These are phyloP conservation scores for Pyricularia pennisetigena DNA, from an alignment of 2,329 filamentous ascomycete genomes.

Conservation along the genomic window DNA sequence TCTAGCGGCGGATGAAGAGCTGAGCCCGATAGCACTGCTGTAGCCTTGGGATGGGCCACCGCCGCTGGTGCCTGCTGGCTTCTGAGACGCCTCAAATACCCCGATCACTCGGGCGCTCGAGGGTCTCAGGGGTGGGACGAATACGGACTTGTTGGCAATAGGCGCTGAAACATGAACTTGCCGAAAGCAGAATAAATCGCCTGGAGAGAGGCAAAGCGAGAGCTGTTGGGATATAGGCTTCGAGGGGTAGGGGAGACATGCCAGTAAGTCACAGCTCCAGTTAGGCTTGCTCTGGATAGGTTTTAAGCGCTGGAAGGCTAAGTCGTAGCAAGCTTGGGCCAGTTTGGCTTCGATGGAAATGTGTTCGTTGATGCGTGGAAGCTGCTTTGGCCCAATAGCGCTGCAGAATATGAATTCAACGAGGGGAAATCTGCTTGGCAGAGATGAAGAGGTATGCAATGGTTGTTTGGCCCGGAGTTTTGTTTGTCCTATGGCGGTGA, in stretches of 20 bases:
- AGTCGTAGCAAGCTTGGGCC: no score
- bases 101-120: background rate
- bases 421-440: no score
- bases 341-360: no score
- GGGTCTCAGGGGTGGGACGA: background rate
- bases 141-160: background rate
- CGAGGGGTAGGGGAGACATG: background rate
- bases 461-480: no score
- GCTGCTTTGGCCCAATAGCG: no score
- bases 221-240: background rate
- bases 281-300: no score
- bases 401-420: no score
- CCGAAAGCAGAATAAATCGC: background rate
- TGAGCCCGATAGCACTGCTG: background rate
- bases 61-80: background rate
- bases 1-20: background rate
- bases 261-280: no score
- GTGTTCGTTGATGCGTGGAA: no score
- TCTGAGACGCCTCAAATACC: background rate
- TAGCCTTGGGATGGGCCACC: background rate
- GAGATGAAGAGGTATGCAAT: no score
- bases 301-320: no score
- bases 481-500: no score
- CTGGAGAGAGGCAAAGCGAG: background rate
- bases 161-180: background rate